These are phyloP conservation scores for Aaosphaeria pasadenensis DNA, from an alignment of 2,329 filamentous ascomycete species.

Conservation along the genomic window DNA sequence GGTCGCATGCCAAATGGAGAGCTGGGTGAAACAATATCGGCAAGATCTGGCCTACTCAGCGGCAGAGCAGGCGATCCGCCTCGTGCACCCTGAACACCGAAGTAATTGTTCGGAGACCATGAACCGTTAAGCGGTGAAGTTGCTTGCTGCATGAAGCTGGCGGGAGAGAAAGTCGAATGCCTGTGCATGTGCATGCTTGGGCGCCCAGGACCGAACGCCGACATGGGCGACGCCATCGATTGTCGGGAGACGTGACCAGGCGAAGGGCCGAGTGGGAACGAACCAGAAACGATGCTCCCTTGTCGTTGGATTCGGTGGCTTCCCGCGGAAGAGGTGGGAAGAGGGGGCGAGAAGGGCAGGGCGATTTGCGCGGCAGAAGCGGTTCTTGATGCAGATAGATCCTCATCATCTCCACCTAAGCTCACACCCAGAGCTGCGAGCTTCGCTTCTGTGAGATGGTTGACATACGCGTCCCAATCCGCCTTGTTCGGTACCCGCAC, in stretches of 20 bases:
- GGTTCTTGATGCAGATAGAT: constrained; percentile 65
- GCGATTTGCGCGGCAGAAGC: constrained; percentile 72
- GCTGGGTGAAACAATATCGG: constrained; percentile 42
- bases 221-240: constrained; percentile 69
- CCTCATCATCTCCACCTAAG: constrained; percentile 69
- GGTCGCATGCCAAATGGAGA: constrained; percentile 60
- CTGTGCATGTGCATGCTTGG: constrained; percentile 60
- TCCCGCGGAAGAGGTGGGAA: constrained; percentile 74
- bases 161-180: constrained; percentile 71
- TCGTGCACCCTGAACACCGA: constrained; percentile 36
- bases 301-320: constrained; percentile 62
- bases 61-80: constrained; percentile 44
- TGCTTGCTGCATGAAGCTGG: constrained; percentile 63
- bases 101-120: constrained; percentile 42
- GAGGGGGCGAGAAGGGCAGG: constrained; percentile 77
- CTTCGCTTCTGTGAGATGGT: constrained; percentile 84
- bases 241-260: constrained; percentile 58
- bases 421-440: constrained; percentile 86
- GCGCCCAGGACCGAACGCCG: constrained; percentile 57
- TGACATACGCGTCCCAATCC: constrained; percentile 75
- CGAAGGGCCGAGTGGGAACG: constrained; percentile 57
- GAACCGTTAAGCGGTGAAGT: constrained; percentile 47
- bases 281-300: constrained; percentile 54
- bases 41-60: constrained; percentile 35
- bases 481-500: constrained; percentile 70